Conservation (phyloP, 2,329 filamentous ascomycete species). For the Fusarium heterosporum region DNA sequence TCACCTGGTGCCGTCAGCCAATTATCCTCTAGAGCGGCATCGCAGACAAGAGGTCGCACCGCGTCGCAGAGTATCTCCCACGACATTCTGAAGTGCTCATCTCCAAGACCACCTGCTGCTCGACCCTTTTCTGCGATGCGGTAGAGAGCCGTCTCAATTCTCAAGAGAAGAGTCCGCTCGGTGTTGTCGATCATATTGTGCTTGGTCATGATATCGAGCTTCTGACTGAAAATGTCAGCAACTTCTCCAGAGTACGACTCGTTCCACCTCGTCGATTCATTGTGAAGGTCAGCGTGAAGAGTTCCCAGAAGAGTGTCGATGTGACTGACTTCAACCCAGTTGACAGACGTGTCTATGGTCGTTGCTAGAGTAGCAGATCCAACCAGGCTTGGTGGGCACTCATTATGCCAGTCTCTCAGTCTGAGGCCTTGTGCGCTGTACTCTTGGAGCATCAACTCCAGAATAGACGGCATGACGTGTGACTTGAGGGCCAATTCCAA, state of each 20-base stretch:
- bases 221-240: slow-evolving; percentile 15
- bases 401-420: background rate
- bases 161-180: slow-evolving; percentile 7
- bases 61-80: slow-evolving; percentile 17
- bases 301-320: background rate
- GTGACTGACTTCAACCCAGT: background rate
- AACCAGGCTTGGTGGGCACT: background rate
- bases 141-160: background rate
- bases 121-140: background rate
- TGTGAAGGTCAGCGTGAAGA: slow-evolving; percentile 10
- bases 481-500: slow-evolving; percentile 8
- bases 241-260: slow-evolving; percentile 12
- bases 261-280: background rate
- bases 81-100: background rate
- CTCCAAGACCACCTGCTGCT: background rate
- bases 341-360: background rate
- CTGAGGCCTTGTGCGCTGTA: background rate
- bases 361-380: background rate
- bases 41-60: background rate
- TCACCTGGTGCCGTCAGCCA: background rate
- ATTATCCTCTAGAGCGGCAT: background rate
- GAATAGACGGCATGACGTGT: slow-evolving; percentile 7
- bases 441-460: slow-evolving; percentile 15
- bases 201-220: slow-evolving; percentile 23
- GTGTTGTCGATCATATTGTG: slow-evolving; percentile 6